Evolutionary conservation across 805 yeast species (phyloP), one percentile per base, ranked within the genome.

Genomic region (Blastobotrys terrestris): DNA sequence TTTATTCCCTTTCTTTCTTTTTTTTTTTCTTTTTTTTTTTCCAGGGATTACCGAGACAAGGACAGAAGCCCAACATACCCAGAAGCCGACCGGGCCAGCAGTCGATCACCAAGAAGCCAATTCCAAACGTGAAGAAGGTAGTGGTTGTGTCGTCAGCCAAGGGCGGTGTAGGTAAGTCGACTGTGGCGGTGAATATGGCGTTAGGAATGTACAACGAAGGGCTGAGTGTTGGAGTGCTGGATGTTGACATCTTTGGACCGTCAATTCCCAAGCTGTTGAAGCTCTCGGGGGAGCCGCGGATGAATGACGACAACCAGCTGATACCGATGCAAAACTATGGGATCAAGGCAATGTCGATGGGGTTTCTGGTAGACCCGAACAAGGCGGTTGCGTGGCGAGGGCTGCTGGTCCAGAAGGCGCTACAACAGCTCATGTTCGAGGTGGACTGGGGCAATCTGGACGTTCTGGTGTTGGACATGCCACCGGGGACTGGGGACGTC

Each of bases 401-500:
- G 0, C 68, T 87, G 43, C 81, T 88, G 81, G 91, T 88, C 18
- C 88, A 85, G 80, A 88, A 88, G 65, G 96, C 95, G 0, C 66
- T 88, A 20, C 89, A 88, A 60, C 96, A 88, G 62, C 73, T 88
- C n/a, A 64, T 88, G 7, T 88, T 84, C 60, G 95, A 88, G 51
- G 95, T 88, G 1, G 78, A 81, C 45, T 88, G 96, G 96, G 72
- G 73, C 22, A 63, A 66, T 3, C 64, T 87, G 44, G 95, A 88
- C 63, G 75, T 81, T 19, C 70, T 88, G 47, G 84, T 88, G 1
- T 72, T 88, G 8, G 96, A 88, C 60, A 78, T 88, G 86, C 96
- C 96, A 0, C 96, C 96, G 0, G 96, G 96, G 2, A 88, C 96
- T 0, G 96, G 96, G 16, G 96, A 88, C 64, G 83, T 87, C 0